Percentiles rank a stretch among this genome's conserved stretches.
Conservation (phyloP, 768 basidiomycete genomes). For the Cystobasidium ongulense region DNA sequence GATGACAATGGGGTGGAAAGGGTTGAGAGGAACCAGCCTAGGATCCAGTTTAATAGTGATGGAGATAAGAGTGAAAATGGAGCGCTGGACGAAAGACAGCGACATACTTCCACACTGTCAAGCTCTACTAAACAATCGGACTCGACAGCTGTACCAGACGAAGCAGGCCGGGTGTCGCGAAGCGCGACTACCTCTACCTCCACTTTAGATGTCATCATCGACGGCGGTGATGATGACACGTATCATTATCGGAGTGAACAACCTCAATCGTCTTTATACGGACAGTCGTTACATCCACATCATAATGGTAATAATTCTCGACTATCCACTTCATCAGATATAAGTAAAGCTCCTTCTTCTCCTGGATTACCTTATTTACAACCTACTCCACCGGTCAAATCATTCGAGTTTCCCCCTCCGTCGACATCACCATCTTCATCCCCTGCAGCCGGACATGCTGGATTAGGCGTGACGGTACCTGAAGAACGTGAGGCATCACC, state of each 20-base stretch:
- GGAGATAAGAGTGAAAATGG: neutral
- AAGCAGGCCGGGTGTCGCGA: neutral
- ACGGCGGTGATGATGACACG: neutral
- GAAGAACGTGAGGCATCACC: neutral
- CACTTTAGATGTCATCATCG: neutral
- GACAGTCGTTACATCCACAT: neutral
- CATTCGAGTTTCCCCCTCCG: neutral
- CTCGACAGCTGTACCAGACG: neutral
- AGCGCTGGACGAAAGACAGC: neutral
- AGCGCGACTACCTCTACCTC: neutral
- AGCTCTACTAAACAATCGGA: neutral
- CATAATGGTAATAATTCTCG: neutral
- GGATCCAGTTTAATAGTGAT: neutral
- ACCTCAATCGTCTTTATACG: neutral
- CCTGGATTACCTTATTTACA: slow-evolving; percentile 18
- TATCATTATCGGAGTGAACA: neutral
- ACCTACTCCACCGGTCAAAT: neutral
- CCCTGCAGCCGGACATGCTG: neutral
- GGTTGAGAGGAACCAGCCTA: neutral
- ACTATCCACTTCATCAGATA: neutral
- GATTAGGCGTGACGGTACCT: neutral
- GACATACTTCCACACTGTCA: neutral
- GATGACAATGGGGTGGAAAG: neutral
- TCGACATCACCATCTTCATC: neutral
- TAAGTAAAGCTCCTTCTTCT: neutral